Evolutionary conservation across 2,329 filamentous ascomycete genomes (phyloP).

Genomic region (Alternaria rosae): DNA sequence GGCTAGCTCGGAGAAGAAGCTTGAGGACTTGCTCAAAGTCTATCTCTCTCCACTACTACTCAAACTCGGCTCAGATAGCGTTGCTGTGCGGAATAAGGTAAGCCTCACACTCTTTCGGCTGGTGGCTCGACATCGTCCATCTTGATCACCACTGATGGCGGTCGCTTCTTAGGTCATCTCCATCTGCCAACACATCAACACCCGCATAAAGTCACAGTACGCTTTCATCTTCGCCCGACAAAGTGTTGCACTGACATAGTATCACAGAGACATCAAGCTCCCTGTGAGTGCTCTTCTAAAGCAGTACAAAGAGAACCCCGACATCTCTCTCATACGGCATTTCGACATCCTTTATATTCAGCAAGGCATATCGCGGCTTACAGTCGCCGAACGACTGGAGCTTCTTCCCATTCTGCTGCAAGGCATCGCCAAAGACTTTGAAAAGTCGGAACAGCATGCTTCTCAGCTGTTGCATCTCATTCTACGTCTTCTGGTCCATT

Average conservation of each 20-base stretch:
- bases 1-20: conserved; percentile 82
- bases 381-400: conserved; percentile 69
- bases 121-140: neutral
- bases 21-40: conserved; percentile 77
- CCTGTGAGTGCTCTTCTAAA: conserved; percentile 85
- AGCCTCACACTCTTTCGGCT: neutral
- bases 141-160: conserved; percentile 42
- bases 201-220: conserved; percentile 64
- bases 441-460: conserved; percentile 62
- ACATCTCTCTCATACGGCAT: conserved; percentile 78
- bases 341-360: conserved; percentile 90
- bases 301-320: conserved; percentile 80
- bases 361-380: conserved; percentile 74
- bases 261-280: conserved; percentile 68
- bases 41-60: conserved; percentile 84
- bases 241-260: conserved; percentile 16
- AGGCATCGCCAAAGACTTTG: conserved; percentile 68
- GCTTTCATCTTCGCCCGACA: conserved; percentile 20
- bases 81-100: conserved; percentile 80
- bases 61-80: conserved; percentile 83
- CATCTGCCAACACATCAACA: conserved; percentile 76
- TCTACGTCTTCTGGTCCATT: conserved; percentile 75
- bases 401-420: conserved; percentile 75
- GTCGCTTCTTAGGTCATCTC: conserved; percentile 63
- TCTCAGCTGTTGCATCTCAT: conserved; percentile 83